A percentile compares a stretch with the other conserved stretches of the same genome.
These are phyloP conservation scores for Aristolochia fimbriata DNA, from an alignment of 164 flowering plant species.

Conservation along the genomic window DNA sequence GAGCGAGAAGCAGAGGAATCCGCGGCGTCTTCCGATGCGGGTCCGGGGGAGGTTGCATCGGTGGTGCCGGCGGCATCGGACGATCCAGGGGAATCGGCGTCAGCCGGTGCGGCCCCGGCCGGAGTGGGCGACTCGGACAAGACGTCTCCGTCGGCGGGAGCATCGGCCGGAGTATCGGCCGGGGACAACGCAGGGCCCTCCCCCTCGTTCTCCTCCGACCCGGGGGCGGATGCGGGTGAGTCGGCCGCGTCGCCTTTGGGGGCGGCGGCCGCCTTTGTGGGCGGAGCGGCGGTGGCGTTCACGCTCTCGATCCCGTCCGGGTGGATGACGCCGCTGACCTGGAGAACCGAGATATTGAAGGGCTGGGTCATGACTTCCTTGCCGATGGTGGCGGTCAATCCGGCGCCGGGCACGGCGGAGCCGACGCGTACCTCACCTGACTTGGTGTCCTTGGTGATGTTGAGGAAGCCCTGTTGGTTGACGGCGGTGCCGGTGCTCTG, in stretches of 20 bases:
- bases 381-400: conserved; percentile 23
- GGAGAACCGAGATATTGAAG: conserved; percentile 49
- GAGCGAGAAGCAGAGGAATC: conserved; percentile 9
- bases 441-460: conserved; percentile 17
- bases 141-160: too few species aligned
- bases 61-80: neutral
- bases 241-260: neutral
- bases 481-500: conserved; percentile 31
- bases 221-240: conserved; percentile 7
- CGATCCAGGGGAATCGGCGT: conserved; percentile 1
- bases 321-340: conserved; percentile 30
- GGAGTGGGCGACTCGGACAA: too few species aligned
- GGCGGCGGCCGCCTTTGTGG: conserved; percentile 7
- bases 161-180: conserved; percentile 9
- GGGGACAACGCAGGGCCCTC: too few species aligned
- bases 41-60: conserved; percentile 4
- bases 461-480: conserved; percentile 42
- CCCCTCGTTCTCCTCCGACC: conserved; percentile 8
- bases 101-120: neutral
- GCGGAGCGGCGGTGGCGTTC: neutral
- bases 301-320: conserved; percentile 28
- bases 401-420: conserved; percentile 40
- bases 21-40: neutral
- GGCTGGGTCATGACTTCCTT: conserved; percentile 35
- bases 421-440: conserved; percentile 32